Conservation (phyloP, 352 stramenopile species). For the Stephanocyclus meneghinianus region DNA sequence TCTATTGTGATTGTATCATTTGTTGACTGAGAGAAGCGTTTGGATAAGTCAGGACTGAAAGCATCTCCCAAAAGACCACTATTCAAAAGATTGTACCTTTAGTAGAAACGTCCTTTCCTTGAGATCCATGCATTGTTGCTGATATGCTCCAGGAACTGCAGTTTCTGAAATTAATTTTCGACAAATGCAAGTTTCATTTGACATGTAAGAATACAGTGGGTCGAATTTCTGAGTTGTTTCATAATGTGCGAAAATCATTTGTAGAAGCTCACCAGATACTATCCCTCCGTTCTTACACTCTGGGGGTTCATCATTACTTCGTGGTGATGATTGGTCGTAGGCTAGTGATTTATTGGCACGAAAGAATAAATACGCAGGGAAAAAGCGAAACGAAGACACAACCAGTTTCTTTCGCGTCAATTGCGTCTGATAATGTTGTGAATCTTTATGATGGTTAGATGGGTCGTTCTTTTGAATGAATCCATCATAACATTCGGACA, state of each 20-base stretch:
- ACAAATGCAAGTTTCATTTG: not conserved
- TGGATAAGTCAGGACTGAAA: not conserved
- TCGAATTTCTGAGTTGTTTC: not conserved
- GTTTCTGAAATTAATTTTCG: slow-evolving; percentile 25
- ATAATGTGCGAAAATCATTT: not conserved
- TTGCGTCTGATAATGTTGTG: not conserved
- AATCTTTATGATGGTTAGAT: not conserved
- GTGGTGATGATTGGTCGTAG: not conserved
- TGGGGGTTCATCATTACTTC: not conserved
- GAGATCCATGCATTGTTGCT: slow-evolving; percentile 63
- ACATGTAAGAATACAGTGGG: not conserved
- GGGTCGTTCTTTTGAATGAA: no score
- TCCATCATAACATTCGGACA: no score
- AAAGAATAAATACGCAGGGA: not conserved
- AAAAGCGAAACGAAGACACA: not conserved
- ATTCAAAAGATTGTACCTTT: slow-evolving; percentile 7
- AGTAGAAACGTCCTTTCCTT: slow-evolving; percentile 42
- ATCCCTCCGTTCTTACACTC: slow-evolving; percentile 16
- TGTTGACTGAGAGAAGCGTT: slow-evolving; percentile 23
- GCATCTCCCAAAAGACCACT: not conserved
- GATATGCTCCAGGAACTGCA: slow-evolving; percentile 64
- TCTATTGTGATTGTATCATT: slow-evolving; percentile 43
- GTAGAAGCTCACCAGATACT: slow-evolving; percentile 15
- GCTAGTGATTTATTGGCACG: not conserved
- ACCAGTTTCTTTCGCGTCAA: slow-evolving; percentile 5